Evolutionary conservation across 306 rosid species (phyloP), one percentile per base, ranked within the genome.

Genomic region (Ochetophila trinervis): DNA sequence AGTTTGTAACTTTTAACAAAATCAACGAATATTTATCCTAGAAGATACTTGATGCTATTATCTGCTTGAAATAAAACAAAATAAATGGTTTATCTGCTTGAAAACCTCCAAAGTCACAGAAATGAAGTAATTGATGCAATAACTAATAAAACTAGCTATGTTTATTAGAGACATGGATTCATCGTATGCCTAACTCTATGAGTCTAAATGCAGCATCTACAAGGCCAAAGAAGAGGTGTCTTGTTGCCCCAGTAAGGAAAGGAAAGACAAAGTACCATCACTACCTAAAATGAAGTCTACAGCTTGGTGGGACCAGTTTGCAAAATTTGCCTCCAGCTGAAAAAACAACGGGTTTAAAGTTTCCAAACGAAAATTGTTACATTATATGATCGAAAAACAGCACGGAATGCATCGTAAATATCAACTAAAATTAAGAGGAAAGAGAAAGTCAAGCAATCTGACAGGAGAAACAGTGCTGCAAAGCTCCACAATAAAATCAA

Each of bases 401-500:
- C 48, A 16, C 9, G 23, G 14, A 14, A n/a, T 18, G 17, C 45
- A 57, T 27, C 3, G 17, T 14, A 8, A 16, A 37, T 35, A 60
- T 21, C 11, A 37, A 60, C 15, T 21, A n/a, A 13, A 58, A 58
- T 18, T 18, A 6, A n/a, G 8, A 42, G 24, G 20, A 66, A 15
- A 37, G n/a, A 44, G 22, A 37, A 10, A 69, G 63, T 53, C 35
- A 48, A 62, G 5, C 57, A 67, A 64, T 21, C 85, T 82, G 30
- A 86, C 96, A 35, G 87, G 79, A 78, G 86, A 87, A 72, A 54
- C 59, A 27, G 84, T 78, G 42, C 81, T 93, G 53, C 89, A 89
- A 21, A 92, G 83, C 73, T 92, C 98, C 84, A 87, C 88, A 61
- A 93, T 91, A 82, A 85, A 93, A 74, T 89, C 93, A 68, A 84